Evolutionary conservation across 164 flowering plant genomes (phyloP), one percentile per base, ranked within the genome.

Genomic region (Vitis rotundifolia): DNA sequence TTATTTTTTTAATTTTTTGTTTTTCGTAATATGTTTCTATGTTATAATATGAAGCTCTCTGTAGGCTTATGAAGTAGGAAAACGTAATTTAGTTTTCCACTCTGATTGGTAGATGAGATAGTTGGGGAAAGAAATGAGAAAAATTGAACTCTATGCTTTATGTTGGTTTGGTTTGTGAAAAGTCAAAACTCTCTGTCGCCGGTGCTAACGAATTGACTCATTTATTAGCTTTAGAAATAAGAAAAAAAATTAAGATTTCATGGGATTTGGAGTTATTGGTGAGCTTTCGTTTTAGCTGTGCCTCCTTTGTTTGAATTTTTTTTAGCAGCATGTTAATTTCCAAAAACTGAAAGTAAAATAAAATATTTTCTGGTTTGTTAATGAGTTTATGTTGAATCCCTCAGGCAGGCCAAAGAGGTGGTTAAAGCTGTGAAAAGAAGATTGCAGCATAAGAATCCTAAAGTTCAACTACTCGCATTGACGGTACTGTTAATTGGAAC

Each of bases 361-460:
- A 59, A 59, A 22, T 1, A 3, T 22, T 8, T 10, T 28, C 9
- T 48, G 51, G 29, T 56, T 29, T 10, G 11, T 2, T 58, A 61
- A 68, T 61, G 53, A 8, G 47, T 37, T 22, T 31, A 15, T 63
- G 14, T 73, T 69, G 29, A 78, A 68, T 70, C 78, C 63, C 47
- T 60, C 85, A 93, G 98, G 91, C 83, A 87, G 75, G 95, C 95
- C 1, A 96, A 89, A 83, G 98, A 96, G 75, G 97, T 89, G 13
- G 86, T 89, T 15, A 96, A 88, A 77, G 93, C 91, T 59, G 75
- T 93, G 77, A 96, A 93, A 81, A 96, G 81, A 69, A 83, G 99
- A 49, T 78, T 96, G 79, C 97, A 83, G 83, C 83, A 92, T 80
- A 91, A 83, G 85, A 96, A 77, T 72, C 83, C 97, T 11, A 87